Base-by-base conservation (phyloP, 257 asterid genomes). In the Solanum sparsipilum region DNA sequence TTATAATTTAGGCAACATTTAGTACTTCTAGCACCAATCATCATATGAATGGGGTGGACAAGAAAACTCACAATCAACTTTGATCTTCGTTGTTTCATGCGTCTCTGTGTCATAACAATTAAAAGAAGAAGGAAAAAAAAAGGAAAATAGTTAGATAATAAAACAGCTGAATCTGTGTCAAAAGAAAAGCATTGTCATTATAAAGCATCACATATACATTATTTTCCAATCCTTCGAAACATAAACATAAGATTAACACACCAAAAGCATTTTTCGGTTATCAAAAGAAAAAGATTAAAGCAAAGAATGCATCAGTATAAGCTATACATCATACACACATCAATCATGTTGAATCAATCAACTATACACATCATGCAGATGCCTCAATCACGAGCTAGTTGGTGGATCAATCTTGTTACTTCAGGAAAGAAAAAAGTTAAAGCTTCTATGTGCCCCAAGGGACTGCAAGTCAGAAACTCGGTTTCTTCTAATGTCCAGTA, bases 51-150 rank as follows among this genome's bases (percentile, higher is more conserved):
- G 84, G 85, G 78, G 56, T 48, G 76, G 52, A 88, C 23, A 90
- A 31, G 67, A 46, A 52, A 89, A 89, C 99, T 95, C 91, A 97
- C 99, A 89, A 97, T 95, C 86, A 97, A 92, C 91, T 87, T 95
- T 86, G 99, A 92, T 86, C 91, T 95, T 70, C 91, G 95, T 91
- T 96, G 98, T 96, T 92, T 97, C 91, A 97, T 81, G 89, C 99
- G 98, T 87, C 98, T 94, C 99, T 97, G 96, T 94, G 91, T 15
- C 84, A 44, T 29, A 81, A 38, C 23, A 87, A 81, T 56, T 48
- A 29, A 29, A 46, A 81, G 38, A 87, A 87, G 31, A 10, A 16
- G 23, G n/a, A 6, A 15, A 84, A 11, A 11, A 16, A 87, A 88
- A 88, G 38, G 83, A 2, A 86, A 87, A 79, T 16, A 71, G 87